These are phyloP conservation scores for Zygnema circumcarinatum DNA, from an alignment of 139 green algal genomes.

Conservation along the genomic window DNA sequence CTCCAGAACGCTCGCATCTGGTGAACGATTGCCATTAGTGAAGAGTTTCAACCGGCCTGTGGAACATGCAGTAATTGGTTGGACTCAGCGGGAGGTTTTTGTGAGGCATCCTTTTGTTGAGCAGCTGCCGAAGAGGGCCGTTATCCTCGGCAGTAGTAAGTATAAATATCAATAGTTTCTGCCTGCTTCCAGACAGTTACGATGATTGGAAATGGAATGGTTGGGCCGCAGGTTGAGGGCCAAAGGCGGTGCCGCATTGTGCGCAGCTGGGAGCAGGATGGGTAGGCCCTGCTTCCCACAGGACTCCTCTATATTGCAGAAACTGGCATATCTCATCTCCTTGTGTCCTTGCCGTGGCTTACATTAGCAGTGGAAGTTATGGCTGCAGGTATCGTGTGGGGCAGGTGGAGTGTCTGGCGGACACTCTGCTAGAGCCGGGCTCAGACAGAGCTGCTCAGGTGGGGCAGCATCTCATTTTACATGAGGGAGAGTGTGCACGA, in stretches of 20 bases:
- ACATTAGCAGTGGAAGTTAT: too few relatives aligned
- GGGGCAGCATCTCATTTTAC: not conserved
- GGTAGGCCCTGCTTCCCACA: not conserved
- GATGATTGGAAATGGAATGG: too few relatives aligned
- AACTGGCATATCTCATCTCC: not conserved
- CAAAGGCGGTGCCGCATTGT: conserved; percentile 1
- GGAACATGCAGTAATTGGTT: too few relatives aligned
- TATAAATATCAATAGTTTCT: too few relatives aligned
- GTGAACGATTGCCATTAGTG: too few relatives aligned
- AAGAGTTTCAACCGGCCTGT: too few relatives aligned
- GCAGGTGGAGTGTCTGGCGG: conserved; percentile 29
- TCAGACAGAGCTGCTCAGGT: conserved; percentile 13
- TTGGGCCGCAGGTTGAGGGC: conserved; percentile 46
- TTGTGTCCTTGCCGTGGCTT: too few relatives aligned
- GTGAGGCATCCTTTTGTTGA: too few relatives aligned
- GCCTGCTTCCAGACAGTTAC: too few relatives aligned
- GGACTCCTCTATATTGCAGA: not conserved
- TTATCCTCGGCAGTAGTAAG: too few relatives aligned
- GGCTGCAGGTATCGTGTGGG: conserved; percentile 39
- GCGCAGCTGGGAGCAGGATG: conserved; percentile 37
- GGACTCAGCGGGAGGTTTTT: too few relatives aligned
- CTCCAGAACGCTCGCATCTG: not conserved
- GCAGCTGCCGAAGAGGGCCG: too few relatives aligned
- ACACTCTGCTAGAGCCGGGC: conserved; percentile 23
- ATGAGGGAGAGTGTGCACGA: not conserved